Base-by-base conservation (phyloP, 164 flowering plant species). In the Amborella trichopoda region DNA sequence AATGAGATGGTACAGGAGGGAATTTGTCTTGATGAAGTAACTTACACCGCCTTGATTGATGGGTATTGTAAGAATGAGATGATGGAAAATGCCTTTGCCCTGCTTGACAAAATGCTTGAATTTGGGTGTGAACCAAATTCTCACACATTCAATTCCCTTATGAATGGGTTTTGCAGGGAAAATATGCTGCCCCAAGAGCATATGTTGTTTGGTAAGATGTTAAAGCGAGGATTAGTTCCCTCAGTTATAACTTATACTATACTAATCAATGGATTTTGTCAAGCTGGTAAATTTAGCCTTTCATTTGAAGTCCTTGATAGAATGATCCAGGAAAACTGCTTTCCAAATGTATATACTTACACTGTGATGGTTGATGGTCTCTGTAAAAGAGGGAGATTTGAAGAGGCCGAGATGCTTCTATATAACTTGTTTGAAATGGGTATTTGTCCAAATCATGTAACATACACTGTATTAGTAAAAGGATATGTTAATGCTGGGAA, bases 221-320 rank as follows among this genome's bases (percentile, higher is more conserved):
- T 62, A 10, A 67, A 67, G 53, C 36, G 34, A 40, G 67, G 67
- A 26, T 26, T 59, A 39, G 59, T 44, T 52, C 68, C 71, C 14
- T 55, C 67, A 14, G 67, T 67, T 9, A 68, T 67, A 38, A 67
- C 67, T 28, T 59, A 63, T 23, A 67, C 71, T 22, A 62, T 59
- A 48, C 42, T 63, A 43, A 37, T 63, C 19, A 41, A 55, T 40
- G 68, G 55, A 50, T 47, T 52, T 13, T 55, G 51, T 23, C 59
- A 38, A 38, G 59, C 61, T 8, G 65, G 71, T 23, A 47, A 56
- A n/a, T 12, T 49, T 24, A 28, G 28, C 22, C 11, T 5, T 30
- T 41, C 54, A 30, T 41, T 59, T 28, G 49, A 49, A 12, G 49
- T 59, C 36, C 19, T 67, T 26, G 65, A 63, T 16, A 5, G 49